Evolutionary conservation across 116 monocot species (phyloP), one percentile per base, ranked within the genome.

Genomic region (Trichopus zeylanicus): DNA sequence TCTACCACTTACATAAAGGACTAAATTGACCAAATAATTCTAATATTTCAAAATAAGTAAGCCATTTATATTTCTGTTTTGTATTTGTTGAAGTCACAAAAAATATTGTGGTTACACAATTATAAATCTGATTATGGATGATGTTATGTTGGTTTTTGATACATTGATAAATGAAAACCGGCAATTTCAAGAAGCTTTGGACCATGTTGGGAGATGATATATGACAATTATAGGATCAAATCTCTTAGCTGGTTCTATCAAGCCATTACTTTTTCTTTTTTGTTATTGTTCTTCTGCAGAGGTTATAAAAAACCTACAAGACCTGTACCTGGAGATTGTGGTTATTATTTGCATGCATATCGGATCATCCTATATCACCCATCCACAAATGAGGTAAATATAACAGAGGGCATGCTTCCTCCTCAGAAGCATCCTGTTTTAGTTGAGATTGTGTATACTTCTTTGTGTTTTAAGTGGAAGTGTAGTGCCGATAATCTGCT

Each of bases 281-380:
- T 57, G 37, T 60, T 30, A 33, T 38, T 29, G 25, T 5, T 63
- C 49, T 7, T 54, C 28, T 62, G 31, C 56, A 89, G 94, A 38
- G 93, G 94, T 56, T 89, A 89, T 56, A 60, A 78, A 35, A 94
- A 71, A 53, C 89, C 94, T 42, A 25, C 53, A 21, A 74, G 75
- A 29, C 80, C 94, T 55, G 56, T 94, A 19, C 94, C 94, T 26
- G 89, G 89, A 71, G 89, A 94, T 56, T 94, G 86, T 67, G 94
- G 94, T 32, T 94, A 94, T 74, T 49, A 80, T 65, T 72, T 93
- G 57, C 93, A 93, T 75, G 93, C 93, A 39, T 73, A 89, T 73
- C 64, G 30, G 33, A 59, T 94, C 58, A 69, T 81, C 73, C 65
- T 89, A 38, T 59, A 57, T 52, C 94, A 89, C 26, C 86, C 94